Percentiles rank a stretch among this genome's conserved stretches.
Conservation (phyloP, 2,329 filamentous ascomycete species). For the Aspergillus versicolor region DNA sequence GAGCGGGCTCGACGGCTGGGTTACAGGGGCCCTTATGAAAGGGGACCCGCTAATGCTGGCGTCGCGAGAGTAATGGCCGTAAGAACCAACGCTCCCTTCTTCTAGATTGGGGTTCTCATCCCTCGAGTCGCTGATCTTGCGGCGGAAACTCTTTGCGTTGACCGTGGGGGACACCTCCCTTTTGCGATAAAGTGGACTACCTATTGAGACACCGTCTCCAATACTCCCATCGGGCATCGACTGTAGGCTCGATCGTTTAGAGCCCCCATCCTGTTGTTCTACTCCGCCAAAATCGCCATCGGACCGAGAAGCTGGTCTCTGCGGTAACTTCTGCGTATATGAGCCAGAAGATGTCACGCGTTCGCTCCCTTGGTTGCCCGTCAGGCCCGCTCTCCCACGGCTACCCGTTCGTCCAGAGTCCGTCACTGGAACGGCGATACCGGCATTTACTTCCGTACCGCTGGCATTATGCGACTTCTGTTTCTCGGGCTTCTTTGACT, state of each 20-base stretch:
- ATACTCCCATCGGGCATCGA: slow-evolving; percentile 18
- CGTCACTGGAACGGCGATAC: slow-evolving; percentile 28
- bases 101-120: slow-evolving; percentile 25
- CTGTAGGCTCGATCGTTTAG: slow-evolving; percentile 19
- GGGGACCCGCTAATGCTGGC: slow-evolving; percentile 50
- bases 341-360: slow-evolving; percentile 14
- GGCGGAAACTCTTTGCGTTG: slow-evolving; percentile 28
- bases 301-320: slow-evolving; percentile 14
- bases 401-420: slow-evolving; percentile 8
- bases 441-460: slow-evolving; percentile 11
- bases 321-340: slow-evolving; percentile 15
- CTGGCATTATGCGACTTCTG: slow-evolving; percentile 10
- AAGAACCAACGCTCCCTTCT: slow-evolving; percentile 23
- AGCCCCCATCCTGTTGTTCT: slow-evolving; percentile 9
- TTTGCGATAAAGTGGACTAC: slow-evolving; percentile 23
- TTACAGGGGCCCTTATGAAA: slow-evolving; percentile 45
- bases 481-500: slow-evolving; percentile 11
- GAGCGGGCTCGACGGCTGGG: slow-evolving; percentile 29
- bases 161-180: slow-evolving; percentile 33
- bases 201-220: slow-evolving; percentile 12
- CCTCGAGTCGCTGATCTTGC: slow-evolving; percentile 26
- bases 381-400: slow-evolving; percentile 17
- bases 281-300: slow-evolving; percentile 10
- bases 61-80: slow-evolving; percentile 27
- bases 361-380: slow-evolving; percentile 20